Evolutionary conservation across 805 yeast genomes (phyloP).

Genomic region (Spathaspora arborariae): DNA sequence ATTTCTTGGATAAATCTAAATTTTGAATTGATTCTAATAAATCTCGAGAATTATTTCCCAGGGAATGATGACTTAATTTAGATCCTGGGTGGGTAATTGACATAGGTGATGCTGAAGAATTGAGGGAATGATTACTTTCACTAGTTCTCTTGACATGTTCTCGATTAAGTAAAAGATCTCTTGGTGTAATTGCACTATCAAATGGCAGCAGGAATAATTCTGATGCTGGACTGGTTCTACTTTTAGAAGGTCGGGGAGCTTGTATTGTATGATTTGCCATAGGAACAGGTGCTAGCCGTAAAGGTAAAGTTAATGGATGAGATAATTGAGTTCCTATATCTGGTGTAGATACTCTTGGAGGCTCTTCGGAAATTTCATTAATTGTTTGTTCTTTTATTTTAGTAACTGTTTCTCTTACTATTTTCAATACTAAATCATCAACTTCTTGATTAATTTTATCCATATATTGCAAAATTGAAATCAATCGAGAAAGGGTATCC

Average conservation of each 20-base stretch:
- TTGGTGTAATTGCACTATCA: constrained; percentile 41
- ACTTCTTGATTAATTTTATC: constrained; percentile 77
- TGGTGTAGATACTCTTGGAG: neutral
- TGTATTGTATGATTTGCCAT: constrained; percentile 12
- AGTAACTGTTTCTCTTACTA: constrained; percentile 61
- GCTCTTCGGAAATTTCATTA: neutral
- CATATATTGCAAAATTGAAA: constrained; percentile 70
- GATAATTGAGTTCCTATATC: constrained; percentile 5
- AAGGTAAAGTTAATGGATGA: neutral
- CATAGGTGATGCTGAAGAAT: constrained; percentile 6
- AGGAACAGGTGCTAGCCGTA: neutral
- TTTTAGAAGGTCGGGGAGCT: constrained; percentile 34
- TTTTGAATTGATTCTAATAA: constrained; percentile 24
- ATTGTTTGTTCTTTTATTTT: constrained; percentile 43
- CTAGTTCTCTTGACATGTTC: constrained; percentile 2
- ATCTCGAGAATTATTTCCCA: constrained; percentile 16
- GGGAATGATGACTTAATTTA: neutral
- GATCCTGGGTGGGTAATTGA: neutral
- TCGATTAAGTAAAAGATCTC: constrained; percentile 29
- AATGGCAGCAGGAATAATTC: constrained; percentile 8
- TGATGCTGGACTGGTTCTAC: constrained; percentile 15
- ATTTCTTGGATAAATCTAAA: constrained; percentile 21
- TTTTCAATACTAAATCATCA: constrained; percentile 58
- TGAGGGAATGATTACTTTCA: neutral
- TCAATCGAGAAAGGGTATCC: constrained; percentile 64